phyloP scores from a whole-genome alignment of 1,284 basidiomycete genomes.

The Microbotryomycetes sp. region DNA sequence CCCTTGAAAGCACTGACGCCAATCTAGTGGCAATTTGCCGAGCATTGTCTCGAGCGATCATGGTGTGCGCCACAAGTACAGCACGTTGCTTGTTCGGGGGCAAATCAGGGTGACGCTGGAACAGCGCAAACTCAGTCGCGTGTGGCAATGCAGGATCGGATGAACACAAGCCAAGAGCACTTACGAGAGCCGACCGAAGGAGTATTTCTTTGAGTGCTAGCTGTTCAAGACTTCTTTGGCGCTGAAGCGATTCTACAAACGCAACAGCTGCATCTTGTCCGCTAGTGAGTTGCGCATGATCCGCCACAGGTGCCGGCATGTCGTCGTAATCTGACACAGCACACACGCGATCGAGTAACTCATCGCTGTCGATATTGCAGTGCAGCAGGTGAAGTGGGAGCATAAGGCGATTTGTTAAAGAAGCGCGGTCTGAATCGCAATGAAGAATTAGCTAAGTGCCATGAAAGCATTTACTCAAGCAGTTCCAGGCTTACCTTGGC shows the following conservation, averaged over 20 bases:
- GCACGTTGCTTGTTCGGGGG: neutral
- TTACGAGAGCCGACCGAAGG: neutral
- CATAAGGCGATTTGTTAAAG: neutral
- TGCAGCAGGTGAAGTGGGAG: neutral
- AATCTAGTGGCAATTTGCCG: neutral
- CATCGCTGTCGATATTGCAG: neutral
- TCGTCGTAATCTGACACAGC: neutral
- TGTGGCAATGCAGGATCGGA: neutral
- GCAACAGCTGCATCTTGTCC: neutral
- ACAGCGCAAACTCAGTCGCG: no score
- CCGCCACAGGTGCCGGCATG: neutral
- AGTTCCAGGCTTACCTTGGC: no score
- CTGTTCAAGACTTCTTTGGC: neutral
- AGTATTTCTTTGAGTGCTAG: neutral
- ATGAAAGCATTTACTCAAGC: no score
- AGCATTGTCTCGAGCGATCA: neutral
- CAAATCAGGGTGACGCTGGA: neutral
- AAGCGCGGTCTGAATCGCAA: neutral
- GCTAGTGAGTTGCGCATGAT: neutral
- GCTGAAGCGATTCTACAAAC: neutral
- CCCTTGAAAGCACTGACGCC: neutral
- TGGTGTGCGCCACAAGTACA: neutral
- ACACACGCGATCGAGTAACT: neutral
- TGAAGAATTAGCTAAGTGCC: neutral
- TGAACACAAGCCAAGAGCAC: neutral